Evolutionary conservation across 139 green algal genomes (phyloP), one percentile per base, ranked within the genome.

Genomic region (Chlorella sp.): DNA sequence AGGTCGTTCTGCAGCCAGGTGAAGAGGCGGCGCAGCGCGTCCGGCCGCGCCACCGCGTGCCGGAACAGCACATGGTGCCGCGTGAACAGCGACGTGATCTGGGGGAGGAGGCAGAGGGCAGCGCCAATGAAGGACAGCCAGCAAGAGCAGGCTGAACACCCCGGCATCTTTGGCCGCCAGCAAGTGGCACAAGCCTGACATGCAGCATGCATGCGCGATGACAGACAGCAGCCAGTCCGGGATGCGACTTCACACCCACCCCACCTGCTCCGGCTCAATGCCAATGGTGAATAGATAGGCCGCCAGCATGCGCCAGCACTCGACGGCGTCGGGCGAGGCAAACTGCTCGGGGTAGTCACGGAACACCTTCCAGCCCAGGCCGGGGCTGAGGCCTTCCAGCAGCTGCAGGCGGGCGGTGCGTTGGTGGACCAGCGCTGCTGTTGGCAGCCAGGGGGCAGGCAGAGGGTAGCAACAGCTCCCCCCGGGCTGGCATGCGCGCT

Each of bases 341-440:
- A 90, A 87, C 74, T 90, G 82, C 57, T 85, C 75, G 7, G 87
- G 82, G 57, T 67, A 88, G 17, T 69, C 75, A 26, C 23, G 56
- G 32, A 90, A 82, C 63, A 90, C 87, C 25, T 32, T 62, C 81
- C 74, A 88, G 12, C 65, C 87, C 47, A 90, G 75, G 20, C 73
- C 74, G 1, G 63, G 51, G 67, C 38, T 70, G 28, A 90, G 21
- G 25, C 67, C 47, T 47, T 87, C 81, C 56, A 90, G 82, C n/a
- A 90, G 62, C 82, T 87, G 82, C 36, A n/a, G n/a, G n/a, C n/a
- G n/a, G n/a, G n/a, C n/a, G n/a, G n/a, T n/a, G n/a, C n/a, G n/a
- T n/a, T n/a, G n/a, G n/a, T n/a, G n/a, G n/a, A n/a, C n/a, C n/a
- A n/a, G n/a, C n/a, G n/a, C n/a, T n/a, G n/a, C n/a, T n/a, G n/a